Evolutionary conservation across 306 rosid genomes (phyloP).

Genomic region (Vigna radiata): DNA sequence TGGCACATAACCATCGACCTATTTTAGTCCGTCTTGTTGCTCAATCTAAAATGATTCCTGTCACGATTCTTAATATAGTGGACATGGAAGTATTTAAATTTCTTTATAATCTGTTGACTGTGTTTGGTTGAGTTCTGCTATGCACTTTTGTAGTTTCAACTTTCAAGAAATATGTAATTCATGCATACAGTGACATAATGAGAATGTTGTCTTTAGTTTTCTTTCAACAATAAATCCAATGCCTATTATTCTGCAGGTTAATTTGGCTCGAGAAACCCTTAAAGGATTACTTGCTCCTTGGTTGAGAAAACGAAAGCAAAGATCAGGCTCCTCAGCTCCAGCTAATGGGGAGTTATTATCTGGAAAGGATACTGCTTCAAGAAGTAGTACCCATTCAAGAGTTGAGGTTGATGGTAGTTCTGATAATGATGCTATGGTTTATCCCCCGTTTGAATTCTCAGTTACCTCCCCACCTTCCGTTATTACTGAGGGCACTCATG

Average conservation of each 20-base stretch:
- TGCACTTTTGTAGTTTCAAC: slow-evolving; percentile 27
- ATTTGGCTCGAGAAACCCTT: slow-evolving; percentile 85
- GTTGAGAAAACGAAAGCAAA: slow-evolving; percentile 69
- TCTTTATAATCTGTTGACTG: slow-evolving; percentile 15
- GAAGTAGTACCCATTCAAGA: slow-evolving; percentile 70
- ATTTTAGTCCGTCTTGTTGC: slow-evolving; percentile 29
- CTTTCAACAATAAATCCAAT: not conserved
- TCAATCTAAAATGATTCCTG: slow-evolving; percentile 36
- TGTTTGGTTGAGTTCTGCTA: slow-evolving; percentile 18
- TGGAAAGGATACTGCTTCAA: slow-evolving; percentile 68
- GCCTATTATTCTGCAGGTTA: slow-evolving; percentile 60
- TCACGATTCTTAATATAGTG: not conserved
- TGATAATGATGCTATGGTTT: slow-evolving; percentile 76
- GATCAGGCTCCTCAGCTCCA: slow-evolving; percentile 59
- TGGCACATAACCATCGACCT: slow-evolving; percentile 1
- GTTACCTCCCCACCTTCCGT: slow-evolving; percentile 76
- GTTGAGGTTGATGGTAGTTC: slow-evolving; percentile 68
- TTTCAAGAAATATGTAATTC: not conserved
- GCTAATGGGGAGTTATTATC: slow-evolving; percentile 72
- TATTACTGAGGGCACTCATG: slow-evolving; percentile 84
- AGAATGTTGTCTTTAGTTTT: slow-evolving; percentile 8
- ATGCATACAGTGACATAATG: slow-evolving; percentile 5
- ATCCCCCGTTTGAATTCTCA: slow-evolving; percentile 90
- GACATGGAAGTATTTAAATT: not conserved
- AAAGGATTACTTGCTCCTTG: slow-evolving; percentile 88